phyloP scores from a whole-genome alignment of 306 rosid species.

The Vigna angularis region DNA sequence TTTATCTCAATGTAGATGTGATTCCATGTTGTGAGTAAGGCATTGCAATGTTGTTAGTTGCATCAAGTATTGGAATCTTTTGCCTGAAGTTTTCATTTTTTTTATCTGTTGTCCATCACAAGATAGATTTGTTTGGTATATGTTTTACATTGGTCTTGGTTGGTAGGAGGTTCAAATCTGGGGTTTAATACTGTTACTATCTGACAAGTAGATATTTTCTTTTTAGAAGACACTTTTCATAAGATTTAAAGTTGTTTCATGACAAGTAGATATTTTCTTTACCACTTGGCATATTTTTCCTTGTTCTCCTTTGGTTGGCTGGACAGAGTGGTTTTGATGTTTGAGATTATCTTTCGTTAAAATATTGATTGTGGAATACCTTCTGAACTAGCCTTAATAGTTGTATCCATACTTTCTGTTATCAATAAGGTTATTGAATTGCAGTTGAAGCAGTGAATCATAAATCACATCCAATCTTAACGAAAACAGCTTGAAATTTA shows the following conservation, averaged over 20 bases:
- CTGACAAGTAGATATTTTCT: slow-evolving; percentile 7
- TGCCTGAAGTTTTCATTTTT: not conserved
- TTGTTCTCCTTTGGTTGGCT: slow-evolving; percentile 7
- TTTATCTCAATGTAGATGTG: slow-evolving; percentile 3
- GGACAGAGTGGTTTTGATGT: not conserved
- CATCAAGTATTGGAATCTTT: slow-evolving; percentile 13
- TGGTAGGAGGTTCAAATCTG: slow-evolving; percentile 17
- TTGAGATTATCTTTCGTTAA: not conserved
- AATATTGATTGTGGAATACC: slow-evolving; percentile 10
- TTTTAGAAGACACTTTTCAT: slow-evolving; percentile 7
- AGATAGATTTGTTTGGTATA: slow-evolving; percentile 28
- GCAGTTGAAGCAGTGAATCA: not conserved
- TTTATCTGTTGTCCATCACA: not conserved
- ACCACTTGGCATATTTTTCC: not conserved
- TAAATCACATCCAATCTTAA: not conserved
- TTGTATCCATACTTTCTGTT: not conserved
- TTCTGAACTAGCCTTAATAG: slow-evolving; percentile 9
- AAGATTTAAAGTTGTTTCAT: slow-evolving; percentile 13
- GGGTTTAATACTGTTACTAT: slow-evolving; percentile 10
- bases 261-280: too few relatives aligned
- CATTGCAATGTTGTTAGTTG: slow-evolving; percentile 25
- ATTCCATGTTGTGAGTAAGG: slow-evolving; percentile 19
- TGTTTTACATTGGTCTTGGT: slow-evolving; percentile 15
- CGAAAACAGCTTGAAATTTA: not conserved
- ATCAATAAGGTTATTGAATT: not conserved